Evolutionary conservation across 192 early-diverging fungal species (phyloP).

Genomic region (Umbelopsis ramanniana): DNA sequence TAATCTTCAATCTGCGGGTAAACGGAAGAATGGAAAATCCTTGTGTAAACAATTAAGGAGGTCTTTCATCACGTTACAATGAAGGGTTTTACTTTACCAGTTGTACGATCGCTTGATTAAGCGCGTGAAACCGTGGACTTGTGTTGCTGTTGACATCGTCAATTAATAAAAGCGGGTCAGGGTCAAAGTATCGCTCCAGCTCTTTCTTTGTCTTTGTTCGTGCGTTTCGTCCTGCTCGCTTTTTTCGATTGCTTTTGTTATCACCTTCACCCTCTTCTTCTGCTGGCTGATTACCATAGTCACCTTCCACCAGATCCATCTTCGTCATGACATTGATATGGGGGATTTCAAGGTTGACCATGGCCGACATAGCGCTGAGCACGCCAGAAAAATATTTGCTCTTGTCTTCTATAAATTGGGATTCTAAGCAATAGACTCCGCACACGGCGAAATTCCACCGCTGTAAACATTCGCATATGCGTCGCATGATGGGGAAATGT

Average conservation of each 20-base stretch:
- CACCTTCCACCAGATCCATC: conserved; percentile 83
- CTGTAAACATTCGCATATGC: conserved; percentile 69
- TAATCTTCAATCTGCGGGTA: conserved; percentile 83
- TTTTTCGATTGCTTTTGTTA: conserved; percentile 28
- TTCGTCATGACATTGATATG: conserved; percentile 98
- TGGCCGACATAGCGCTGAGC: conserved; percentile 92
- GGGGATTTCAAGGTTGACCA: conserved; percentile 97
- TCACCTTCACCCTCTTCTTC: conserved; percentile 46
- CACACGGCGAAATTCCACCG: conserved; percentile 84
- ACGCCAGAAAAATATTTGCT: conserved; percentile 97
- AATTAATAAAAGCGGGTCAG: conserved; percentile 83
- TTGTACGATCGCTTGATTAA: conserved; percentile 89
- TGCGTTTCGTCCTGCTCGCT: conserved; percentile 22
- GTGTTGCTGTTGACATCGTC: conserved; percentile 82
- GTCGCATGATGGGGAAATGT: conserved; percentile 94
- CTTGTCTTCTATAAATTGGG: conserved; percentile 95
- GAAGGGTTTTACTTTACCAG: conserved; percentile 53
- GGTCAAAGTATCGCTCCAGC: conserved; percentile 85
- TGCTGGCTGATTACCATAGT: conserved; percentile 31
- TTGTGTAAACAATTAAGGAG: background rate
- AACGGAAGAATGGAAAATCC: conserved; percentile 9
- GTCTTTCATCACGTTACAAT: background rate
- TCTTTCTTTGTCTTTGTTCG: conserved; percentile 63
- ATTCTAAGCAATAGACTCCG: conserved; percentile 92
- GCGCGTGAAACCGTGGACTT: conserved; percentile 75